A percentile compares a stretch with the other conserved stretches of the same genome.
These are phyloP conservation scores for Hortaea werneckii DNA, from an alignment of 2,329 filamentous ascomycete species.

Conservation along the genomic window DNA sequence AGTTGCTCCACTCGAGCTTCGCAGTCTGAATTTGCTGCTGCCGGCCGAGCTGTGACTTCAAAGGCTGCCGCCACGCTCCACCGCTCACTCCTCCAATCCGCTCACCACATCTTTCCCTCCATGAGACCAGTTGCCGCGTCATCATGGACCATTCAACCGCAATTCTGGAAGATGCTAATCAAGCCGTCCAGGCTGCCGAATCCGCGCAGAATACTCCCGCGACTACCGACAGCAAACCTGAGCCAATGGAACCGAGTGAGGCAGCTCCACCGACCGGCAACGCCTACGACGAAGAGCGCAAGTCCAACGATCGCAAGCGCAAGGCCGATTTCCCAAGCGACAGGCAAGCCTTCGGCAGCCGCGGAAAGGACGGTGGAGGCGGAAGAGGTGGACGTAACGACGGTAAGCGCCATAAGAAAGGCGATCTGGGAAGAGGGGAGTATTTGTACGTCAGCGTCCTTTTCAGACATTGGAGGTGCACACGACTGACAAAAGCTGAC, in stretches of 20 bases:
- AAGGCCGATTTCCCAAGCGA: slow-evolving; percentile 19
- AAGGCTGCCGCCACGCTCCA: background rate
- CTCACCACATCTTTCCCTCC: background rate
- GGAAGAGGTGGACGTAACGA: slow-evolving; percentile 16
- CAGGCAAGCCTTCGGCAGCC: slow-evolving; percentile 6
- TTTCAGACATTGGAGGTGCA: slow-evolving; percentile 11
- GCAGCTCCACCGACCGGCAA: slow-evolving; percentile 1
- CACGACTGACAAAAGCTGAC: slow-evolving; percentile 15
- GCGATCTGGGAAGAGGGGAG: slow-evolving; percentile 56
- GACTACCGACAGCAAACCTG: no score
- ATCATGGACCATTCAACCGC: slow-evolving; percentile 25
- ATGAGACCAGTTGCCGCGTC: no score
- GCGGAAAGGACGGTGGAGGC: slow-evolving; percentile 4
- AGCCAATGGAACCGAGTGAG: background rate
- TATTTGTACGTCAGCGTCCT: slow-evolving; percentile 45
- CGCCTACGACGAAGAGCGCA: slow-evolving; percentile 3
- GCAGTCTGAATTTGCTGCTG: background rate
- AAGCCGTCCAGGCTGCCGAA: slow-evolving; percentile 7
- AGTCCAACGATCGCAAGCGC: slow-evolving; percentile 16
- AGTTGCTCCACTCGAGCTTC: background rate
- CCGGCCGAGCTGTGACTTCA: background rate
- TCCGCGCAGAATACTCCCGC: slow-evolving; percentile 1
- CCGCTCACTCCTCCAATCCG: background rate
- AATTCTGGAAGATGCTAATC: slow-evolving; percentile 22
- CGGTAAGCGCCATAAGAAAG: slow-evolving; percentile 43